A percentile compares a stretch with the other conserved stretches of the same genome.
Evolutionary conservation across 176 grass and related monocot genomes (phyloP).

Genomic region (Rhynchospora pubera): DNA sequence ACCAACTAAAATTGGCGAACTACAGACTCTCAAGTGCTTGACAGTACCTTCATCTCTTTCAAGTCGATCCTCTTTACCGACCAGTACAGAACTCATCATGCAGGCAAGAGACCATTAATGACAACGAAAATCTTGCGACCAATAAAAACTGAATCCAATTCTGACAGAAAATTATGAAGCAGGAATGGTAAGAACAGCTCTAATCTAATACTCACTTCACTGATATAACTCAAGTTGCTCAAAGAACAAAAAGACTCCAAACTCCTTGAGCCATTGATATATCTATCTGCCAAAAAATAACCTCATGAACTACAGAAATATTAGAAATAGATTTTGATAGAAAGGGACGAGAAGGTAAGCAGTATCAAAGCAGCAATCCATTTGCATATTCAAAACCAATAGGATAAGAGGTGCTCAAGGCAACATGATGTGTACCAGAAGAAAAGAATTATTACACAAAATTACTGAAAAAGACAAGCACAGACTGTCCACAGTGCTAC

Average conservation of each 20-base stretch:
- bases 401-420: neutral
- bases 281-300: neutral
- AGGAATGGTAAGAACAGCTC: neutral
- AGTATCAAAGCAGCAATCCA: neutral
- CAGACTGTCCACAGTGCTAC: neutral
- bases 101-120: neutral
- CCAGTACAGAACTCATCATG: neutral
- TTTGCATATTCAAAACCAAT: neutral
- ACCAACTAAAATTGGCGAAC: neutral
- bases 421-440: neutral
- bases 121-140: neutral
- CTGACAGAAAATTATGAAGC: neutral
- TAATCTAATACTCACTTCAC: constrained; percentile 1
- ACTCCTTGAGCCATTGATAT: neutral
- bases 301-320: neutral
- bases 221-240: neutral
- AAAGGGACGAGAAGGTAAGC: neutral
- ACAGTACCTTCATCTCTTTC: neutral
- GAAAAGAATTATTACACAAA: neutral
- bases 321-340: neutral
- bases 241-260: neutral
- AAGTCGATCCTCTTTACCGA: neutral
- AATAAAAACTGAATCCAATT: neutral
- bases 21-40: neutral
- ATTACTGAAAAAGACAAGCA: neutral